Evolutionary conservation across 371 early-diverging fungal species (phyloP), one percentile per base, ranked within the genome.

Genomic region (Paraphysoderma sedebokerense): DNA sequence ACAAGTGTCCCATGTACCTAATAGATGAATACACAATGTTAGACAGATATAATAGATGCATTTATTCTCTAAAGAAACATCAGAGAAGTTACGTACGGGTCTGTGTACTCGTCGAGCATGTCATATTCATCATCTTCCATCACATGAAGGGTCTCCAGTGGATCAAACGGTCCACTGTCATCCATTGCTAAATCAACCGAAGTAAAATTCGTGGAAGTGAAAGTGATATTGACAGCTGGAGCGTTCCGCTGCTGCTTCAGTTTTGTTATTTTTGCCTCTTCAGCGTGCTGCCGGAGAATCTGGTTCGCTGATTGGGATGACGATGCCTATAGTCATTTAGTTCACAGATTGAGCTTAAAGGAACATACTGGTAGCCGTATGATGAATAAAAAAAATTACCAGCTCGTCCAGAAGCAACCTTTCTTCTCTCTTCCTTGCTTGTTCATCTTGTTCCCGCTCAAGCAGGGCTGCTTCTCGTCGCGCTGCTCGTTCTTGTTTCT

Each of bases 381-480:
- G 28, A 28, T 50, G 22, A 46, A 13, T 3, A 15, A 11, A 24
- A 33, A 8, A 17, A 28, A 45, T 57, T 51, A 68, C 76, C 48
- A 76, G 39, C 52, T 66, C 67, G 24, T 64, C 51, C 29, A 76
- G 68, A 15, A 70, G 49, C 13, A 70, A 72, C 0, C 61, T 57
- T 41, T 73, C 67, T 29, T 72, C 63, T 26, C 54, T 54, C 46
- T 68, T 66, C 39, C 63, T 68, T 22, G 54, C 44, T 32, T 53
- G 55, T 46, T 66, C 51, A 44, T 73, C 72, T 34, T 76, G 69
- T 46, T 66, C 68, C 27, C 70, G 38, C 38, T 67, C 58, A 26
- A 66, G 58, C 35, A 74, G 40, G 48, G 68, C 70, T 11, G 71
- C 69, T 42, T 79, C 77, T 26, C 70, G 60, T 45, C 68, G 68